phyloP scores from a whole-genome alignment of 805 yeast genomes.

The Cyberlindnera petersonii region DNA sequence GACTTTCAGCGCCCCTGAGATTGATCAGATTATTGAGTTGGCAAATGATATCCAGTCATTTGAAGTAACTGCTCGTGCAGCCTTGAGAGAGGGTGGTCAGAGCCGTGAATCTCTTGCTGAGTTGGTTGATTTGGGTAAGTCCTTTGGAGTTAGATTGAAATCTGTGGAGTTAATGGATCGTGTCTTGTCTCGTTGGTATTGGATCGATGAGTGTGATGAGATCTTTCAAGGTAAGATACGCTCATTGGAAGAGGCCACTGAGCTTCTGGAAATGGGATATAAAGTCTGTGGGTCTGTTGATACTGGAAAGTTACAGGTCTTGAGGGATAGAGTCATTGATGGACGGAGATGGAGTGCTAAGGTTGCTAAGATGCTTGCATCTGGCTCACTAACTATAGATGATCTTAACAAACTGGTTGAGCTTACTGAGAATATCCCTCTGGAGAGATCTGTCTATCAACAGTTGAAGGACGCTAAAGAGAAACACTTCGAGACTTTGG shows the following conservation, averaged over 20 bases:
- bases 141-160: constrained; percentile 55
- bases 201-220: constrained; percentile 34
- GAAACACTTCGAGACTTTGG: constrained; percentile 18
- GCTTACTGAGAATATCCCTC: constrained; percentile 5
- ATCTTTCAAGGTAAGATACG: constrained; percentile 14
- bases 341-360: constrained; percentile 17
- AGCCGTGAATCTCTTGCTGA: constrained; percentile 44
- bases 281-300: constrained; percentile 25
- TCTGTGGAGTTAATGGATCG: constrained; percentile 40
- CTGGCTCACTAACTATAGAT: constrained; percentile 9
- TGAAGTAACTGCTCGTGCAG: constrained; percentile 41
- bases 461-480: constrained; percentile 13
- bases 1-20: constrained; percentile 53
- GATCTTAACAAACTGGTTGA: constrained; percentile 1
- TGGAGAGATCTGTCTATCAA: constrained; percentile 7
- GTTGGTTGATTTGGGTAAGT: constrained; percentile 52
- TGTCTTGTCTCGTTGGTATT: constrained; percentile 34
- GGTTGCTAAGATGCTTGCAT: constrained; percentile 8
- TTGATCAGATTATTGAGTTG: constrained; percentile 54
- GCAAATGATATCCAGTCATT: constrained; percentile 49
- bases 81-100: constrained; percentile 32
- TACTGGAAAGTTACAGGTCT: constrained; percentile 10
- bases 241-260: constrained; percentile 22
- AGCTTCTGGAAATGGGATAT: constrained; percentile 26
- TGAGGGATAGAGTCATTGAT: constrained; percentile 12